These are phyloP conservation scores for Elsinoe ampelina DNA, from an alignment of 2,329 filamentous ascomycete species.

Conservation along the genomic window DNA sequence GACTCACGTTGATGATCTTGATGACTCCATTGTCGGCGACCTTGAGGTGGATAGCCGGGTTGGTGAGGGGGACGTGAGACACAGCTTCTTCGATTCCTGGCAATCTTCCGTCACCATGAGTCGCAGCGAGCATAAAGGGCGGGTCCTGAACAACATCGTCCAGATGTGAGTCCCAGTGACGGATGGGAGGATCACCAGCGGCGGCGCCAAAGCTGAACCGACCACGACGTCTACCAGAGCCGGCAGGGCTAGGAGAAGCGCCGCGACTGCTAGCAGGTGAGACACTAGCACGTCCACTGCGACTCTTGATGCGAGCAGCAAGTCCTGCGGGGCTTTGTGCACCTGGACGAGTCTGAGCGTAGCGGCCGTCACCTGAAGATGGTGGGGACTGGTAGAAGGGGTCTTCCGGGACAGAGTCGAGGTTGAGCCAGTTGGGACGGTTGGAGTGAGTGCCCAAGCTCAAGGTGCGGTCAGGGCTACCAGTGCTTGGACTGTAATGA, in stretches of 20 bases:
- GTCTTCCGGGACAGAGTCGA: background rate
- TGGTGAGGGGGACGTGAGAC: constrained; percentile 23
- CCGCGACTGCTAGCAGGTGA: background rate
- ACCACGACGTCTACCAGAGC: background rate
- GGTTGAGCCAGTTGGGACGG: background rate
- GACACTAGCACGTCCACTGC: background rate
- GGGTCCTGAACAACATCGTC: constrained; percentile 13
- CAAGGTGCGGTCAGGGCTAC: background rate
- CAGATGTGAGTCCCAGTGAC: constrained; percentile 9
- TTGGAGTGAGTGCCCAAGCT: background rate
- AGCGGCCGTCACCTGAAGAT: background rate
- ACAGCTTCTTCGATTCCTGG: constrained; percentile 23
- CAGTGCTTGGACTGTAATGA: background rate
- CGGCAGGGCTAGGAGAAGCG: background rate
- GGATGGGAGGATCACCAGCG: background rate
- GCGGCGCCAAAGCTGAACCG: background rate
- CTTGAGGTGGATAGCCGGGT: constrained; percentile 15
- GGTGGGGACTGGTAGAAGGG: background rate
- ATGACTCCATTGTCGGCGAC: constrained; percentile 24
- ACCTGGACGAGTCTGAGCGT: background rate
- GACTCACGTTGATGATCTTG: constrained; percentile 25
- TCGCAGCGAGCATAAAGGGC: constrained; percentile 6
- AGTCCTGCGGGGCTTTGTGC: background rate
- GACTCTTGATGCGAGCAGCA: constrained; percentile 13
- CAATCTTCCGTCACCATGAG: constrained; percentile 4